A percentile compares a stretch with the other conserved stretches of the same genome.
Evolutionary conservation across 768 basidiomycete genomes (phyloP).

Genomic region (Phanerochaete sordida): DNA sequence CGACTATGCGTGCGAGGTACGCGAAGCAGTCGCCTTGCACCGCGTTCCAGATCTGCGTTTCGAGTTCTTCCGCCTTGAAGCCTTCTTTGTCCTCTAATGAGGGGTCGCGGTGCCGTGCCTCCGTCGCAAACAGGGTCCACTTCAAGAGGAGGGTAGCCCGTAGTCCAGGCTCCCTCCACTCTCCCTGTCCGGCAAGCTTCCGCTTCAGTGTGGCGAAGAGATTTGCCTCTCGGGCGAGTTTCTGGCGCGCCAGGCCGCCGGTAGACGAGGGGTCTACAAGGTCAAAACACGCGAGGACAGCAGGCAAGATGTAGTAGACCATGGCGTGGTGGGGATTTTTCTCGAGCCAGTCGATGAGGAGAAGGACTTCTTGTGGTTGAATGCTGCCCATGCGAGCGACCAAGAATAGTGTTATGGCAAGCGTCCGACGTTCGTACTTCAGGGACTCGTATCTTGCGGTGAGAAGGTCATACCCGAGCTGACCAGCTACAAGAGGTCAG

Average conservation of each 20-base stretch:
- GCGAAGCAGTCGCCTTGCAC: constrained; percentile 81
- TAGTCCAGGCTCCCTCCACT: constrained; percentile 70
- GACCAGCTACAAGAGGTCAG: neutral
- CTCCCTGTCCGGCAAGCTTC: constrained; percentile 44
- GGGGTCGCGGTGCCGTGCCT: constrained; percentile 65
- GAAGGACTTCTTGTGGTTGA: constrained; percentile 55
- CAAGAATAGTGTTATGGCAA: constrained; percentile 60
- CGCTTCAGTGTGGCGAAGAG: constrained; percentile 58
- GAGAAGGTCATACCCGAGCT: constrained; percentile 63
- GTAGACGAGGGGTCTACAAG: constrained; percentile 51
- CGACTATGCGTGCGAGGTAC: constrained; percentile 60
- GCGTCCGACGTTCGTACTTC: constrained; percentile 65
- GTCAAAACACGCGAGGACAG: constrained; percentile 66
- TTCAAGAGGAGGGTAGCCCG: constrained; percentile 76
- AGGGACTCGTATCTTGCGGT: constrained; percentile 70
- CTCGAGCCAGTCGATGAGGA: constrained; percentile 68
- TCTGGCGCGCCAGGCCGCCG: constrained; percentile 43
- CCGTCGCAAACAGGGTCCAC: constrained; percentile 84
- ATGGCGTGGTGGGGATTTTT: constrained; percentile 63
- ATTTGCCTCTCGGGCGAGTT: constrained; percentile 41
- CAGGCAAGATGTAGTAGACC: constrained; percentile 63
- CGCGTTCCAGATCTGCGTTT: constrained; percentile 77
- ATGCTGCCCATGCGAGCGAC: constrained; percentile 63
- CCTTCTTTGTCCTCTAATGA: constrained; percentile 60
- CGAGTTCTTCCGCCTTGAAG: constrained; percentile 75